Conservation (phyloP, 2,329 filamentous ascomycete species). For the Clonostachys sp. region DNA sequence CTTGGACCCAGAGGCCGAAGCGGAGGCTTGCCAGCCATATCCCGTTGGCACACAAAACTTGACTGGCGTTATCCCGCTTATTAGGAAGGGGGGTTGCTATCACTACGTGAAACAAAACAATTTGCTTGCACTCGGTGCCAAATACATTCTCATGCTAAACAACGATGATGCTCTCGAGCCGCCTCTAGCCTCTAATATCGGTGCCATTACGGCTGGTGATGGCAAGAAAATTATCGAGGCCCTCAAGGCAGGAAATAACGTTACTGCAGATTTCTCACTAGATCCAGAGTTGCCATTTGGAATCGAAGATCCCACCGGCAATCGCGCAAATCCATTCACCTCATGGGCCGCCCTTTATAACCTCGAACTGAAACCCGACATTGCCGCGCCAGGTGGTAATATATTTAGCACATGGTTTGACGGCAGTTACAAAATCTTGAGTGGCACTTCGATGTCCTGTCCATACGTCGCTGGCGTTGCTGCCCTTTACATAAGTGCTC, state of each 20-base stretch:
- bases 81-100: slow-evolving; percentile 20
- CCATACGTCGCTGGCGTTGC: slow-evolving; percentile 38
- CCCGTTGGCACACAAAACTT: slow-evolving; percentile 10
- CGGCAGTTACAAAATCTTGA: slow-evolving; percentile 25
- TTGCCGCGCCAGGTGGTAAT: slow-evolving; percentile 5
- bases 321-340: slow-evolving; percentile 4
- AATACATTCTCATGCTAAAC: slow-evolving; percentile 8
- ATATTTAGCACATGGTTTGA: slow-evolving; percentile 2
- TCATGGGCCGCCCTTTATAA: slow-evolving; percentile 4
- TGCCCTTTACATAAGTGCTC: slow-evolving; percentile 25
- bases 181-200: background rate
- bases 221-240: slow-evolving; percentile 16
- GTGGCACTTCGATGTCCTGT: slow-evolving; percentile 43
- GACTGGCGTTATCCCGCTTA: slow-evolving; percentile 14
- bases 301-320: slow-evolving; percentile 10
- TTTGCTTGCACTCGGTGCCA: slow-evolving; percentile 14
- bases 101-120: slow-evolving; percentile 15
- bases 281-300: slow-evolving; percentile 12
- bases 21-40: slow-evolving; percentile 17
- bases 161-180: background rate
- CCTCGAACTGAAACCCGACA: slow-evolving; percentile 5
- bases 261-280: slow-evolving; percentile 19
- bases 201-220: slow-evolving; percentile 7
- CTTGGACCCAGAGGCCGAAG: slow-evolving; percentile 13
- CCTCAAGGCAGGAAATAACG: slow-evolving; percentile 13